Conservation (phyloP, 495 filamentous ascomycete genomes). For the Pyronema domesticum region DNA sequence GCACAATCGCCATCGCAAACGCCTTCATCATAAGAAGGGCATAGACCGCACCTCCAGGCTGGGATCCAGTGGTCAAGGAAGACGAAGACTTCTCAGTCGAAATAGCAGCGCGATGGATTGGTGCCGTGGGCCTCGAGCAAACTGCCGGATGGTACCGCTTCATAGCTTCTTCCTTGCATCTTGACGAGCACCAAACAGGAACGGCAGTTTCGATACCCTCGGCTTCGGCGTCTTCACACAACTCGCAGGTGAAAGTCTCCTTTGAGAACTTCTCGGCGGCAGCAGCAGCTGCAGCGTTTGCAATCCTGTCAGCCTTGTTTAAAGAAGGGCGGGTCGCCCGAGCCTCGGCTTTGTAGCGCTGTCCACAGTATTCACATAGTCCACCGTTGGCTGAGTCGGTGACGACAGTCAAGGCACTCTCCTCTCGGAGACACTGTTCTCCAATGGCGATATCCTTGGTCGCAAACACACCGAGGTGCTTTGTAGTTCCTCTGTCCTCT, state of each 20-base stretch:
- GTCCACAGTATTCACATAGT: slow-evolving; percentile 21
- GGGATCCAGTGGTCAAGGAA: background rate
- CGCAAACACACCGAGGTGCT: slow-evolving; percentile 78
- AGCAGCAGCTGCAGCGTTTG: background rate
- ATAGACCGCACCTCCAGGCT: slow-evolving; percentile 41
- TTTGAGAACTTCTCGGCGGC: background rate
- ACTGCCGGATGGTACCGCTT: slow-evolving; percentile 65
- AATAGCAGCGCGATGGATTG: slow-evolving; percentile 43
- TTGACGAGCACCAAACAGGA: slow-evolving; percentile 66
- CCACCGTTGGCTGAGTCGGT: slow-evolving; percentile 21
- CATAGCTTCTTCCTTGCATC: slow-evolving; percentile 55
- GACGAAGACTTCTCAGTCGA: background rate
- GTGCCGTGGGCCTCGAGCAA: slow-evolving; percentile 65
- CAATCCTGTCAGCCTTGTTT: slow-evolving; percentile 31
- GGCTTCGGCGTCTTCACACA: slow-evolving; percentile 19
- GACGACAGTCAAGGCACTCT: slow-evolving; percentile 55
- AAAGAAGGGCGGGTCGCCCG: slow-evolving; percentile 58
- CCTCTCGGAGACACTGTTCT: slow-evolving; percentile 63
- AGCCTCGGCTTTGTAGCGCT: slow-evolving; percentile 14
- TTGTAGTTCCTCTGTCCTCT: slow-evolving; percentile 34
- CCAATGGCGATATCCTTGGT: slow-evolving; percentile 59
- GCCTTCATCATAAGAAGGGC: slow-evolving; percentile 59
- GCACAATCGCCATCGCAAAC: slow-evolving; percentile 72
- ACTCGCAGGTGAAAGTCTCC: slow-evolving; percentile 38
- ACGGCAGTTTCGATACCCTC: slow-evolving; percentile 32